Evolutionary conservation across 2,329 filamentous ascomycete species (phyloP).

Genomic region (Pestalotiopsis sp.): DNA sequence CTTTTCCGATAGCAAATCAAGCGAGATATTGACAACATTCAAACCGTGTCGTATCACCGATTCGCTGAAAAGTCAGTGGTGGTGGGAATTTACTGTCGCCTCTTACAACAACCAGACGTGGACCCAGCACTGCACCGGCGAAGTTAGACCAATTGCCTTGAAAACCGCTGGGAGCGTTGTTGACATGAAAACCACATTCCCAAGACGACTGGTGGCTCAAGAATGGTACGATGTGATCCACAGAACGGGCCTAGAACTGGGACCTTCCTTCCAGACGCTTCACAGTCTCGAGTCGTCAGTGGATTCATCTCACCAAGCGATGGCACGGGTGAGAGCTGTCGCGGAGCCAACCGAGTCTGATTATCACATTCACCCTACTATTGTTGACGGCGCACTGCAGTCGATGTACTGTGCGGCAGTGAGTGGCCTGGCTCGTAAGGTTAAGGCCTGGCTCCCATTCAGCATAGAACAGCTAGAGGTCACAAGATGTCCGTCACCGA

Average conservation of each 20-base stretch:
- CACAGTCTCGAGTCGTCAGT: background rate
- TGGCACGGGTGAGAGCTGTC: background rate
- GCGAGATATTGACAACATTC: background rate
- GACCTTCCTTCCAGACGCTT: background rate
- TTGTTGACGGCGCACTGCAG: background rate
- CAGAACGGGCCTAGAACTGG: background rate
- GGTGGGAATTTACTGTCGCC: background rate
- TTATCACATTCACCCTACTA: background rate
- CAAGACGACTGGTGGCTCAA: background rate
- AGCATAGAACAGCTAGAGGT: background rate
- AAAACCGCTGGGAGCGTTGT: background rate
- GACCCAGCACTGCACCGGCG: constrained; percentile 1
- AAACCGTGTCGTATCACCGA: background rate
- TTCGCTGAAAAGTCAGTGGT: background rate
- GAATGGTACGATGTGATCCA: background rate
- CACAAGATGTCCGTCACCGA: background rate
- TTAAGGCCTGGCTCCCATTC: no score
- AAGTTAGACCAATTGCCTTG: no score
- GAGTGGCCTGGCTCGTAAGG: background rate
- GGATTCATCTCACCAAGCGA: background rate
- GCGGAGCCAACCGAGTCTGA: background rate
- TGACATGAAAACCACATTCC: background rate
- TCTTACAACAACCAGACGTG: background rate
- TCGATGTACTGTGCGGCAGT: background rate
- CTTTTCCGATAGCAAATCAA: background rate